These are phyloP conservation scores for Gloeophyllum trabeum DNA, from an alignment of 768 basidiomycete genomes.

Conservation along the genomic window DNA sequence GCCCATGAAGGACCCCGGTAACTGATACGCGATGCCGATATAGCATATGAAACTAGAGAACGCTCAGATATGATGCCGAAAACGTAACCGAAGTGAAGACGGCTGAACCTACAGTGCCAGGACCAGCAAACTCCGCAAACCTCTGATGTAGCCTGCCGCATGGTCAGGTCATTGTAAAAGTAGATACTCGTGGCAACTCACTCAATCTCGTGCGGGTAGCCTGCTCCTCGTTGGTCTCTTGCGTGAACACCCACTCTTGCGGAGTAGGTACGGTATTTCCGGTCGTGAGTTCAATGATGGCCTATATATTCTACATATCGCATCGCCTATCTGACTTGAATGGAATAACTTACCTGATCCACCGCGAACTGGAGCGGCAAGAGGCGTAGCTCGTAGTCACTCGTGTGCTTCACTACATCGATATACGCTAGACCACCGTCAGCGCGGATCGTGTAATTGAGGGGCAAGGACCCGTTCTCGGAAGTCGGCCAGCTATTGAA, in stretches of 20 bases:
- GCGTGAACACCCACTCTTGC: constrained; percentile 62
- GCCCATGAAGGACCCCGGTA: constrained; percentile 56
- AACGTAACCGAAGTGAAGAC: too few relatives aligned
- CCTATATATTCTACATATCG: constrained; percentile 31
- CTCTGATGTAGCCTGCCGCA: constrained; percentile 44
- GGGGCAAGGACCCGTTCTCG: constrained; percentile 8
- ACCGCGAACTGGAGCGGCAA: constrained; percentile 72
- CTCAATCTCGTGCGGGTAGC: constrained; percentile 41
- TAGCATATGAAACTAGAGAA: constrained; percentile 50
- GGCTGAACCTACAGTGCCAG: constrained; percentile 44
- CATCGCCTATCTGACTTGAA: not conserved
- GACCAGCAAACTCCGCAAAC: constrained; percentile 49
- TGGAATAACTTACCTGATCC: constrained; percentile 38
- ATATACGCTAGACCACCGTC: constrained; percentile 56
- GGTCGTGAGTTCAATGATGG: constrained; percentile 60
- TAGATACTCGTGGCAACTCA: constrained; percentile 17
- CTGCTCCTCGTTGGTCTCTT: constrained; percentile 58
- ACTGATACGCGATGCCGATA: constrained; percentile 67
- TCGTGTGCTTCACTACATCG: constrained; percentile 52
- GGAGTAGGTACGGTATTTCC: constrained; percentile 45
- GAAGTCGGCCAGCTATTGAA: constrained; percentile 26
- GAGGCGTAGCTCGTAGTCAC: constrained; percentile 57
- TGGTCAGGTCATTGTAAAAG: not conserved
- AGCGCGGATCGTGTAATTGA: constrained; percentile 63
- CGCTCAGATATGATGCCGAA: too few relatives aligned